These are phyloP conservation scores for Hygrophorus russula DNA, from an alignment of 768 basidiomycete genomes.

Conservation along the genomic window DNA sequence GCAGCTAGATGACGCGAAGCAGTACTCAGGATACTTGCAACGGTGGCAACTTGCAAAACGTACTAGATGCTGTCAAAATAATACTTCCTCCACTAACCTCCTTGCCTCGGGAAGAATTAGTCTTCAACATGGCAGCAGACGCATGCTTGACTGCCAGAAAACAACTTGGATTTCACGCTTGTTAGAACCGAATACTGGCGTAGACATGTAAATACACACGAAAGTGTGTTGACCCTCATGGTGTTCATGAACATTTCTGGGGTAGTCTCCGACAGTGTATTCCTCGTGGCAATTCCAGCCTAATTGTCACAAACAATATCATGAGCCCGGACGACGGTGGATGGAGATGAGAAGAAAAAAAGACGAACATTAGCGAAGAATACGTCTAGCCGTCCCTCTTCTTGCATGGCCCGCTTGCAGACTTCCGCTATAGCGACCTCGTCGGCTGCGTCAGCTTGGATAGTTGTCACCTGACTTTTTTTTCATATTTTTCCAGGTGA, in stretches of 20 bases:
- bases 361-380: slow-evolving; percentile 91
- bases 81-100: slow-evolving; percentile 66
- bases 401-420: slow-evolving; percentile 62
- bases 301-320: slow-evolving; percentile 16
- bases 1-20: slow-evolving; percentile 40
- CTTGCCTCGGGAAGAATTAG: slow-evolving; percentile 61
- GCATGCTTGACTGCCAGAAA: slow-evolving; percentile 86
- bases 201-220: slow-evolving; percentile 21
- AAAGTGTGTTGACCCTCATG: slow-evolving; percentile 65
- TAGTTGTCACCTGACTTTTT: slow-evolving; percentile 51
- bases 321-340: background rate
- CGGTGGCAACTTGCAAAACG: slow-evolving; percentile 12
- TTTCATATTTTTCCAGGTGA: slow-evolving; percentile 1
- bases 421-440: slow-evolving; percentile 54
- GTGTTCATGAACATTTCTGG: slow-evolving; percentile 61
- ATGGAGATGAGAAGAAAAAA: background rate
- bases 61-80: slow-evolving; percentile 78
- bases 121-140: slow-evolving; percentile 67
- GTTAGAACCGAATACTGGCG: background rate
- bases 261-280: slow-evolving; percentile 40
- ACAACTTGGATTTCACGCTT: slow-evolving; percentile 36
- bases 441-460: slow-evolving; percentile 79
- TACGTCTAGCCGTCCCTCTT: slow-evolving; percentile 82
- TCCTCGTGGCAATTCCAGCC: slow-evolving; percentile 53
- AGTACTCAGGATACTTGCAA: background rate